Percentiles rank a stretch among this genome's conserved stretches.
Conservation (phyloP, 345 rosid genomes). For the Euphorbia lathyris region DNA sequence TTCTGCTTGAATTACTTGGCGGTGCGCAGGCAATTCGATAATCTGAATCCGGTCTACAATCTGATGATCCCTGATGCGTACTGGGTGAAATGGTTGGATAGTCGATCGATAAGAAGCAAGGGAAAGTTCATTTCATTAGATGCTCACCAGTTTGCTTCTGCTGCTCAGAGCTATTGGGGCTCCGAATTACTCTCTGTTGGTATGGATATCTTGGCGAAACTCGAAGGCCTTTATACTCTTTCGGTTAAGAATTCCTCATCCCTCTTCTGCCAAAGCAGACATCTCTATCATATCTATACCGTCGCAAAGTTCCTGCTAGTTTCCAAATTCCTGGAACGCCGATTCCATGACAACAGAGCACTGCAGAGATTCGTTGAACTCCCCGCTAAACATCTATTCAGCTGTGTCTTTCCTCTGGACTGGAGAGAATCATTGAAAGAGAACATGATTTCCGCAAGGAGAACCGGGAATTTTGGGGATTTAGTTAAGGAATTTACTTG, state of each 20-base stretch:
- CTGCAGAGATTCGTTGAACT: slow-evolving; percentile 15
- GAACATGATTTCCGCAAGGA: slow-evolving; percentile 34
- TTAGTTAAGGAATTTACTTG: slow-evolving; percentile 23
- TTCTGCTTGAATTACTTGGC: slow-evolving; percentile 52
- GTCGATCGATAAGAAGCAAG: slow-evolving; percentile 1
- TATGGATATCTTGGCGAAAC: slow-evolving; percentile 28
- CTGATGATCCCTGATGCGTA: slow-evolving; percentile 34
- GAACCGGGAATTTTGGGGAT: slow-evolving; percentile 19
- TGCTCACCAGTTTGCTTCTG: slow-evolving; percentile 26
- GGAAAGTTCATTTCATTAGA: slow-evolving; percentile 23
- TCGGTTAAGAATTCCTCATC: slow-evolving; percentile 17
- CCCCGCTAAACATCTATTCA: slow-evolving; percentile 18
- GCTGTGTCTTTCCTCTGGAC: slow-evolving; percentile 35
- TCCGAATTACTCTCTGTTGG: slow-evolving; percentile 40
- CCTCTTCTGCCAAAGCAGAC: slow-evolving; percentile 20
- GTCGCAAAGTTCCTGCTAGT: slow-evolving; percentile 34
- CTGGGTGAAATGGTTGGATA: slow-evolving; percentile 29
- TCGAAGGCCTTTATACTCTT: slow-evolving; percentile 21
- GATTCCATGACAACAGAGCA: neutral
- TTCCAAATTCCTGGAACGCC: slow-evolving; percentile 8
- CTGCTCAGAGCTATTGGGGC: slow-evolving; percentile 36
- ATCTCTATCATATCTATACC: slow-evolving; percentile 25
- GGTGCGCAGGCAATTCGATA: slow-evolving; percentile 26
- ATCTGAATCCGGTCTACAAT: slow-evolving; percentile 19
- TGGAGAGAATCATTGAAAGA: slow-evolving; percentile 30